These are phyloP conservation scores for Phytophthora sp. DNA, from an alignment of 352 stramenopile species.

Conservation along the genomic window DNA sequence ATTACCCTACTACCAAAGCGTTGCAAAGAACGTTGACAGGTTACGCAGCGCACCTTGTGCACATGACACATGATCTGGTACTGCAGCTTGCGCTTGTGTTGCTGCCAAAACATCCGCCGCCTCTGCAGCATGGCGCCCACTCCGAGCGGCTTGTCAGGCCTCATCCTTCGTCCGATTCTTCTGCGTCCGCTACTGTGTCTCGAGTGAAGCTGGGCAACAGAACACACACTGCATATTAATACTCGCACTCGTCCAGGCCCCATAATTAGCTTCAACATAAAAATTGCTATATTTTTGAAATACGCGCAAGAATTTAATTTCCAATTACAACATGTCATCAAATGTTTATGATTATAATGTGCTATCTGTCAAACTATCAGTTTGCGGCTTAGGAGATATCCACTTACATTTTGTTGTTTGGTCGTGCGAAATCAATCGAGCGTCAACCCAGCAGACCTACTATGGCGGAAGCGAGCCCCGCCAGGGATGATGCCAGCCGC, in stretches of 20 bases:
- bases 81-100: slow-evolving; percentile 69
- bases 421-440: slow-evolving; percentile 23
- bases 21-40: no score
- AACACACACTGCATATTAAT: slow-evolving; percentile 25
- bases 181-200: slow-evolving; percentile 7
- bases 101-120: slow-evolving; percentile 53
- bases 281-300: slow-evolving; percentile 21
- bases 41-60: slow-evolving; percentile 48
- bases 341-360: neutral
- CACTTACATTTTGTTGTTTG: slow-evolving; percentile 18
- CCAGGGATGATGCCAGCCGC: slow-evolving; percentile 27
- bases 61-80: slow-evolving; percentile 60
- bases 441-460: neutral
- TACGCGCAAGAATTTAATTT: slow-evolving; percentile 27
- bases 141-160: slow-evolving; percentile 22
- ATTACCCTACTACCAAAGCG: neutral
- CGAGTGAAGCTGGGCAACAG: slow-evolving; percentile 8
- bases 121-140: slow-evolving; percentile 45
- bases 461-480: slow-evolving; percentile 26
- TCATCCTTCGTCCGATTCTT: slow-evolving; percentile 18
- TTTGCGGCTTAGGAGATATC: slow-evolving; percentile 12
- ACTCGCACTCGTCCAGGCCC: slow-evolving; percentile 15
- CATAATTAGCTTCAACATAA: slow-evolving; percentile 32
- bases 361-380: no score
- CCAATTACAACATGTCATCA: neutral